Base-by-base conservation (phyloP, 164 flowering plant genomes). In the Kingdonia uniflora region DNA sequence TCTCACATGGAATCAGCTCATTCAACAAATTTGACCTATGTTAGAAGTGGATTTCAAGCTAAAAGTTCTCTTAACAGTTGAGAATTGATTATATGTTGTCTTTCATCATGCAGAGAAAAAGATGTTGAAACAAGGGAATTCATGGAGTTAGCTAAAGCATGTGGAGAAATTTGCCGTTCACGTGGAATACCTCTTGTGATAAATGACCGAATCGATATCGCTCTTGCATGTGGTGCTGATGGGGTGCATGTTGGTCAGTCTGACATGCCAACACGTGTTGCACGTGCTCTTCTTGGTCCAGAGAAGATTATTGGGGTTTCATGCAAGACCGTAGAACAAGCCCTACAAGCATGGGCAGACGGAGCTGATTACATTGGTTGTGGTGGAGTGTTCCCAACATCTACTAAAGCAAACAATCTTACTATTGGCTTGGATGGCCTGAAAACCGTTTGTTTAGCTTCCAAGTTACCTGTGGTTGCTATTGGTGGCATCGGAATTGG, bases 161-260 rank as follows among this genome's bases (percentile, higher is more conserved):
- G 91, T 54, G 13, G 74, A n/a, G 63, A 74, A 66, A 75, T 87
- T 37, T 88, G 89, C 53, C 84, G 60, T 44, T 25, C 70, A 43
- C 61, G 74, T 51, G 79, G 79, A 48, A 79, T 92, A 5, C 87
- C 89, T 48, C 62, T 92, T 6, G 57, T 92, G 42, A 88, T 92
- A 52, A 92, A 92, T 52, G 96, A 92, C 59, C 73, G 96, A 17
- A 61, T 92, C 3, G 96, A 92, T 57, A 64, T 92, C 19, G 96
- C 99, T 57, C 77, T 92, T 49, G 95, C 99, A 41, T 76, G 87
- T 65, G 77, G 82, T 58, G 94, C 96, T n/a, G 96, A 92, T 69
- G 99, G 96, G 1, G 84, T 88, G 29, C 96, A 88, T 71, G 74
- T 92, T 51, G 98, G 98, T 40, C 98, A 92, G 62, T 88, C 96